Evolutionary conservation across 352 stramenopile species (phyloP).

Genomic region (Phytophthora meadii): DNA sequence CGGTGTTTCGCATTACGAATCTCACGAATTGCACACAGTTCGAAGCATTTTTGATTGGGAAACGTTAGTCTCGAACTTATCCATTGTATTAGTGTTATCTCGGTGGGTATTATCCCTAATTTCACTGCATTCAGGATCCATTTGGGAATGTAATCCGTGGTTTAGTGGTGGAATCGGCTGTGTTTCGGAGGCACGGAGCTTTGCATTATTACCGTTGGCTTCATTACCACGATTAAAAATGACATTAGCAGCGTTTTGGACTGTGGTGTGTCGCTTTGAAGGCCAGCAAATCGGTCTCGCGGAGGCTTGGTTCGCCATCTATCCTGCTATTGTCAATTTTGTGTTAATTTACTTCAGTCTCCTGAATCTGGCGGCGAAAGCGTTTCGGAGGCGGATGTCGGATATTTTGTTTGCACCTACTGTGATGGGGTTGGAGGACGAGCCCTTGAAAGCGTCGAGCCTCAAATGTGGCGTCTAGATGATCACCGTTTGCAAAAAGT

Average conservation of each 20-base stretch:
- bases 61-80: constrained; percentile 20
- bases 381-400: constrained; percentile 4
- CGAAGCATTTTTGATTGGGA: constrained; percentile 15
- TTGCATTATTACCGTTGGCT: constrained; percentile 11
- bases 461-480: constrained; percentile 30
- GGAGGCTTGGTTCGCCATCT: constrained; percentile 48
- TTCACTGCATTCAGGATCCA: constrained; percentile 5
- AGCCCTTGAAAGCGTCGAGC: constrained; percentile 5
- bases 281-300: constrained; percentile 35
- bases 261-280: constrained; percentile 34
- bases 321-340: constrained; percentile 16
- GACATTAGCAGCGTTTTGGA: constrained; percentile 18
- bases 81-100: constrained; percentile 13
- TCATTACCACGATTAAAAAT: constrained; percentile 22
- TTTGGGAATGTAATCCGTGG: constrained; percentile 1
- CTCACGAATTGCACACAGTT: not conserved
- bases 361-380: constrained; percentile 39
- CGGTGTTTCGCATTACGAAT: not conserved
- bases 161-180: constrained; percentile 26
- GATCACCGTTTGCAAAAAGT: constrained; percentile 17
- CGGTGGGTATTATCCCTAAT: constrained; percentile 16
- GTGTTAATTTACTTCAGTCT: constrained; percentile 39
- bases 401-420: not conserved
- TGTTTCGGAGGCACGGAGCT: constrained; percentile 15
- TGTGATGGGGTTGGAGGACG: not conserved